Evolutionary conservation across 768 basidiomycete species (phyloP).

Genomic region (Mycena olivaceomarginata): DNA sequence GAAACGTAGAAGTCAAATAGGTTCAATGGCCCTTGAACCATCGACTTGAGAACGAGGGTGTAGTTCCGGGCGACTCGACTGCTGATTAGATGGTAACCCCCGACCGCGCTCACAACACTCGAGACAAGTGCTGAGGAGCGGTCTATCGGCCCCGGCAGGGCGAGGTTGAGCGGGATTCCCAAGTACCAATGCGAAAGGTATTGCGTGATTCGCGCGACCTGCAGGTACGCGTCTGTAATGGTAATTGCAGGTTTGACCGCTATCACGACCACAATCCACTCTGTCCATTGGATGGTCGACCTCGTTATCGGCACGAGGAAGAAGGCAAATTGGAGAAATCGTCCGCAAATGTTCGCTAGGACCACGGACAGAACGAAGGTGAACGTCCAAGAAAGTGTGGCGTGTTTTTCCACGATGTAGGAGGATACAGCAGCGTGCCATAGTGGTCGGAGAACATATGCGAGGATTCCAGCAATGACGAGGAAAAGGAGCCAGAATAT

Average conservation of each 20-base stretch:
- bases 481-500: constrained; percentile 39
- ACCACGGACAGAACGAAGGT: constrained; percentile 24
- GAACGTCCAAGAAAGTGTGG: constrained; percentile 31
- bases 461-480: constrained; percentile 7
- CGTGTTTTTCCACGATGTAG: constrained; percentile 26
- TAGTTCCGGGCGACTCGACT: constrained; percentile 39
- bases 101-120: constrained; percentile 20
- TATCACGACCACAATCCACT: constrained; percentile 14
- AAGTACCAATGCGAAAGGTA: constrained; percentile 32
- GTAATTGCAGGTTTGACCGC: constrained; percentile 11
- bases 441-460: constrained; percentile 23
- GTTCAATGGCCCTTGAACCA: background rate
- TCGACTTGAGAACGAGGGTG: constrained; percentile 26
- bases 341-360: constrained; percentile 28
- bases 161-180: constrained; percentile 4
- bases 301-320: constrained; percentile 5
- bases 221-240: constrained; percentile 11
- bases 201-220: background rate
- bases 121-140: constrained; percentile 20
- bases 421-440: constrained; percentile 24
- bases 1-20: constrained; percentile 3
- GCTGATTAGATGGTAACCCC: constrained; percentile 36
- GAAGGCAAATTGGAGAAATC: constrained; percentile 28
- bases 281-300: constrained; percentile 1
- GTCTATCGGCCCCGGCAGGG: constrained; percentile 20